Evolutionary conservation across 2,329 filamentous ascomycete genomes (phyloP), one percentile per base, ranked within the genome.

Genomic region (Scedosporium dehoogii): DNA sequence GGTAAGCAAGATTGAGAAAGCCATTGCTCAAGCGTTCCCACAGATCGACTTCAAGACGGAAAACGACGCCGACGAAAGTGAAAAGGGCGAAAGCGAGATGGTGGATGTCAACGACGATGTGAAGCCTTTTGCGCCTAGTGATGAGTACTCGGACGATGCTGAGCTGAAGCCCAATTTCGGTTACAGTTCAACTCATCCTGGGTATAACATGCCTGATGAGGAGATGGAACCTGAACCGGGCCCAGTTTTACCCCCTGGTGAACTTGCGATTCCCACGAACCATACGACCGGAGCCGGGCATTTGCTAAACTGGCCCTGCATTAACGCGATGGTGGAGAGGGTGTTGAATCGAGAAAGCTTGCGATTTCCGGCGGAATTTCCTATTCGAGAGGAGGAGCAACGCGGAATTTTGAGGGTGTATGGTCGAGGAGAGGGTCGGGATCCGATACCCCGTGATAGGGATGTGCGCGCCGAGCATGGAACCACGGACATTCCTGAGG

Each of bases 281-380:
- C 93, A 97, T 70, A 96, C 91, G 0, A 97, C 92, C 0, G 85
- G 91, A n/a, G 92, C 92, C 1, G 90, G 94, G 59, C 84, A 92
- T 65, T 78, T 97, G 18, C 77, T 97, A 29, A 80, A 83, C 57
- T 92, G 89, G 86, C 82, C 82, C 0, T 82, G 86, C 0, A 91
- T 94, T 62, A 75, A 79, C 70, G 75, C 81, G 65, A 71, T 97
- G 70, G 85, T 90, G 41, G 78, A 70, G 64, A 74, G 73, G 58
- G 77, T 78, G 27, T 71, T 85, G 62, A 73, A 78, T 23, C 71
- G 71, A 2, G 77, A 81, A 60, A 79, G 78, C 33, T 78, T 86
- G 68, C 77, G 79, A 38, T 80, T 81, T 60, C 80, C 86, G 27
- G 83, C 85, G 62, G 84, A 89, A 66, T 96, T 92, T 71, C 90